phyloP scores from a whole-genome alignment of 306 rosid genomes.

The Prunus salicina region DNA sequence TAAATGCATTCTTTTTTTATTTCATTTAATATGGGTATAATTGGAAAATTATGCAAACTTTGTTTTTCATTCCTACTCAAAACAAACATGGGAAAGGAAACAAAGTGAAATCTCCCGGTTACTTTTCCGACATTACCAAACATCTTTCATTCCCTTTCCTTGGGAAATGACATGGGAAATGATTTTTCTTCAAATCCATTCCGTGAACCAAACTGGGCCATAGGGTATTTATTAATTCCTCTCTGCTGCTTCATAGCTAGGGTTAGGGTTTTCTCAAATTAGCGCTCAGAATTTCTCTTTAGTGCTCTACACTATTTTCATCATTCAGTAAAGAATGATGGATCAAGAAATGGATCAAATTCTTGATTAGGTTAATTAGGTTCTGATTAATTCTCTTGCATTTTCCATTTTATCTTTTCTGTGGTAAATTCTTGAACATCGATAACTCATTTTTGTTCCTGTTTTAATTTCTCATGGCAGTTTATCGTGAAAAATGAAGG shows the following conservation, averaged over 20 bases:
- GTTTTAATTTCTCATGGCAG: not conserved
- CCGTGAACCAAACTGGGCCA: too few species aligned
- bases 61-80: too few species aligned
- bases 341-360: constrained; percentile 5
- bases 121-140: too few species aligned
- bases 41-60: too few species aligned
- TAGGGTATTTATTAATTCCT: not conserved
- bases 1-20: too few species aligned
- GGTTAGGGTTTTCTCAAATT: constrained; percentile 5
- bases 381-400: not conserved
- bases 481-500: not conserved
- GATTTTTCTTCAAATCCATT: too few species aligned
- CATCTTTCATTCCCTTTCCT: too few species aligned
- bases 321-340: not conserved
- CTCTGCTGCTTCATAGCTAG: not conserved
- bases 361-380: not conserved
- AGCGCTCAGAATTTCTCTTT: not conserved
- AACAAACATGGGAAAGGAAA: too few species aligned
- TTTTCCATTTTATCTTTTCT: not conserved
- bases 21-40: too few species aligned
- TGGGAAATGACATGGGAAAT: too few species aligned
- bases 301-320: not conserved
- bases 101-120: too few species aligned
- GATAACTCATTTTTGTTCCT: not conserved
- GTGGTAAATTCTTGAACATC: not conserved